Percentiles rank a stretch among this genome's conserved stretches.
phyloP scores from a whole-genome alignment of 345 rosid genomes.

The Clausena lansium region DNA sequence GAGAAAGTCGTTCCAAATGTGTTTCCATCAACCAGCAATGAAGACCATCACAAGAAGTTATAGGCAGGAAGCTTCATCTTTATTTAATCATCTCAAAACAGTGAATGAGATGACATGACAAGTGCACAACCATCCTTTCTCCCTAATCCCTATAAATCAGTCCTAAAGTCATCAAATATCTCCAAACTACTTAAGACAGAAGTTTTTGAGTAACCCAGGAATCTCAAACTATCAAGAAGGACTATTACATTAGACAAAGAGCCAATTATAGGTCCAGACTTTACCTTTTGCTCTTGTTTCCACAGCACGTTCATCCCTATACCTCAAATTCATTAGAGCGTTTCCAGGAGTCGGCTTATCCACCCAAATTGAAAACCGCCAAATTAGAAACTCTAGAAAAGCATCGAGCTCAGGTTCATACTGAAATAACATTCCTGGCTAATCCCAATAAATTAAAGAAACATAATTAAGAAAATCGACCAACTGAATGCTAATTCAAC shows the following conservation, averaged over 20 bases:
- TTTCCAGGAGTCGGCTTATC: conserved; percentile 99
- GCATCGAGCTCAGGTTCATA: conserved; percentile 99
- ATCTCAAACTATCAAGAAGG: not conserved
- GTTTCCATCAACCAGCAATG: not conserved
- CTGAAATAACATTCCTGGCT: conserved; percentile 99
- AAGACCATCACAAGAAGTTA: not conserved
- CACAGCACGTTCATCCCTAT: conserved; percentile 72
- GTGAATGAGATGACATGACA: not conserved
- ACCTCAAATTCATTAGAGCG: conserved; percentile 90
- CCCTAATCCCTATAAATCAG: not conserved
- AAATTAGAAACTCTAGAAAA: conserved; percentile 97
- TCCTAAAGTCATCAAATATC: not conserved
- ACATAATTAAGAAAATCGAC: conserved; percentile 22
- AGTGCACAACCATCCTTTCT: not conserved
- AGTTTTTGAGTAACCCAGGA: not conserved
- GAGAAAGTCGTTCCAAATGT: not conserved
- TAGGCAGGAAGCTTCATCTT: not conserved
- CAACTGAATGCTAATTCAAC: not conserved
- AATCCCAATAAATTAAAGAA: conserved; percentile 44
- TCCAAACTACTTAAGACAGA: not conserved
- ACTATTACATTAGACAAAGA: not conserved
- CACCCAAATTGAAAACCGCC: conserved; percentile 99
- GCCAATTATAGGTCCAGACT: conserved; percentile 17
- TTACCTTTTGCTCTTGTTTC: conserved; percentile 53
- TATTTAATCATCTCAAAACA: not conserved